Evolutionary conservation across 1,284 basidiomycete genomes (phyloP).

Genomic region (Cutaneotrichosporon arboriforme): DNA sequence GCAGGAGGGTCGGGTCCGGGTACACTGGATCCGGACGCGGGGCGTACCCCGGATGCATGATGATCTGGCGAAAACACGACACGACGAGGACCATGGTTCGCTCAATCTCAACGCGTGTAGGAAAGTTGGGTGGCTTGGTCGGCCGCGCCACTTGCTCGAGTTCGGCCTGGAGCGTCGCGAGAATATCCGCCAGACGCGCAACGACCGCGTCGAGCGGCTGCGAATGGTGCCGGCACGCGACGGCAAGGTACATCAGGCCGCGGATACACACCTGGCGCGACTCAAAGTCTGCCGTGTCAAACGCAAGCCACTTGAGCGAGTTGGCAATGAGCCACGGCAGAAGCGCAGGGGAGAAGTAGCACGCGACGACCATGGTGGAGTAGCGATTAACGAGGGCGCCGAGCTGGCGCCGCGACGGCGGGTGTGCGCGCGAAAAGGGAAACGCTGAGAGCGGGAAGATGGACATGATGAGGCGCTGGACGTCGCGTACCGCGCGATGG

Average conservation of each 20-base stretch:
- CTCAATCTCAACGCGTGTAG: slow-evolving; percentile 37
- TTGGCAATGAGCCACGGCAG: slow-evolving; percentile 55
- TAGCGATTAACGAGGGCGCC: slow-evolving; percentile 85
- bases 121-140: slow-evolving; percentile 16
- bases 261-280: slow-evolving; percentile 69
- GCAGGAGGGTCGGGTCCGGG: slow-evolving; percentile 62
- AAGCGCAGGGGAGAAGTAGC: slow-evolving; percentile 62
- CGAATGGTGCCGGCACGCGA: slow-evolving; percentile 60
- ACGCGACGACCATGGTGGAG: slow-evolving; percentile 67
- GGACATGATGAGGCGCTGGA: slow-evolving; percentile 71
- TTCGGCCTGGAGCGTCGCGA: slow-evolving; percentile 59
- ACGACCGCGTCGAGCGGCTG: slow-evolving; percentile 58
- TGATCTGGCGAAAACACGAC: slow-evolving; percentile 59
- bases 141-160: slow-evolving; percentile 36
- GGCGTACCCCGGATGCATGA: slow-evolving; percentile 34
- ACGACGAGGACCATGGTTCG: slow-evolving; percentile 55
- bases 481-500: slow-evolving; percentile 51
- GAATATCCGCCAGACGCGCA: slow-evolving; percentile 65
- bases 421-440: slow-evolving; percentile 57
- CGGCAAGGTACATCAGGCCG: slow-evolving; percentile 69
- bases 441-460: slow-evolving; percentile 64
- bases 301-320: slow-evolving; percentile 48
- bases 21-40: slow-evolving; percentile 47
- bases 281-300: slow-evolving; percentile 62
- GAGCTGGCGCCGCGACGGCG: slow-evolving; percentile 58